Conservation (phyloP, 1,139 yeast species). For the Geotrichum cucujoidarum region DNA sequence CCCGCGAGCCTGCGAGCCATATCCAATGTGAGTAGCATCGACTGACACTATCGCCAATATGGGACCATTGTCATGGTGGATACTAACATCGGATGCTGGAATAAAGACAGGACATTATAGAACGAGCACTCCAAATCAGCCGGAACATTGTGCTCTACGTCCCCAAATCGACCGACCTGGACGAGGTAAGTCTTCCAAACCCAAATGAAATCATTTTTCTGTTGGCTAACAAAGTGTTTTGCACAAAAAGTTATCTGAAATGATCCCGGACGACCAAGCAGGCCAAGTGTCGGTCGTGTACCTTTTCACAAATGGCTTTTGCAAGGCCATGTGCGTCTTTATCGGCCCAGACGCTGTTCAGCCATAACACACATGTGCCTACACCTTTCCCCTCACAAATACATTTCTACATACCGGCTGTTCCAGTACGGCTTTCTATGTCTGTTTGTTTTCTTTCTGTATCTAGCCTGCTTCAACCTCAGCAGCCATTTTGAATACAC, state of each 20-base stretch:
- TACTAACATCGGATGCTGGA: too few species aligned
- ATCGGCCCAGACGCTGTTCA: constrained; percentile 10
- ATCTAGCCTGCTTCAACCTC: too few species aligned
- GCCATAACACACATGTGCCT: background rate
- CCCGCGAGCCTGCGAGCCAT: constrained; percentile 35
- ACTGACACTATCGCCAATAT: too few species aligned
- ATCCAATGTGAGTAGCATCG: constrained; percentile 20
- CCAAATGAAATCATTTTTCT: too few species aligned
- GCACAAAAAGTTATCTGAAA: constrained; percentile 11
- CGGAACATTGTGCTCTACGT: constrained; percentile 61
- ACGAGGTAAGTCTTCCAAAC: constrained; percentile 38
- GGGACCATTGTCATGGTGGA: too few species aligned
- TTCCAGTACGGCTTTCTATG: too few species aligned
- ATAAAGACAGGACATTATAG: constrained; percentile 30
- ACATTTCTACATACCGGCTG: too few species aligned
- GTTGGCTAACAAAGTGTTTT: too few species aligned
- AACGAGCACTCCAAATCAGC: constrained; percentile 46
- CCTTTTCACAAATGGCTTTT: constrained; percentile 6
- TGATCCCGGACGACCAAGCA: constrained; percentile 16
- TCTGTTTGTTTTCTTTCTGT: too few species aligned
- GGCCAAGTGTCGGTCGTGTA: constrained; percentile 4
- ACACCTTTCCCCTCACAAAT: too few species aligned
- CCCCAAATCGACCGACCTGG: constrained; percentile 65
- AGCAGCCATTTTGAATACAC: too few species aligned
- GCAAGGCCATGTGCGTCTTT: constrained; percentile 13